Percentiles rank a stretch among this genome's conserved stretches.
phyloP scores from a whole-genome alignment of 495 filamentous ascomycete species.

The Cladorrhinum samala region DNA sequence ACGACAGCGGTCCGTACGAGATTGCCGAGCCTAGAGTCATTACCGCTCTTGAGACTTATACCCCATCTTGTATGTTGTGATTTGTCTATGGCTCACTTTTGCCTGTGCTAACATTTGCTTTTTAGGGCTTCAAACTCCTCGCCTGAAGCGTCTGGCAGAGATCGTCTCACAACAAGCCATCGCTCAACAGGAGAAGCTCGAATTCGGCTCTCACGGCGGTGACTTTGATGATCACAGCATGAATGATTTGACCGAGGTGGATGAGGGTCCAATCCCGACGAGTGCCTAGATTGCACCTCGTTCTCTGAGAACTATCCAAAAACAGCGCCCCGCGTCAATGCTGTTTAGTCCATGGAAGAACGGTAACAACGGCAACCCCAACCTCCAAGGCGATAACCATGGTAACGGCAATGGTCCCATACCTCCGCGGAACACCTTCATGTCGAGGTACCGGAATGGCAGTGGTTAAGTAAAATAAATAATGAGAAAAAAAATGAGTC shows the following conservation, averaged over 20 bases:
- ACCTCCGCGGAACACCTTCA: neutral
- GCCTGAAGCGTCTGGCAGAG: conserved; percentile 89
- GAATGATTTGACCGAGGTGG: conserved; percentile 37
- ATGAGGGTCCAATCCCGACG: conserved; percentile 31
- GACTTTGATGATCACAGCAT: conserved; percentile 34
- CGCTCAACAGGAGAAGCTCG: conserved; percentile 82
- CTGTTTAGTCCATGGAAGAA: conserved; percentile 17
- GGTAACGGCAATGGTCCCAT: neutral
- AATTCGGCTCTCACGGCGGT: conserved; percentile 36
- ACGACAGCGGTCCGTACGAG: conserved; percentile 98
- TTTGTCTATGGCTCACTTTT: neutral
- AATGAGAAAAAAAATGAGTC: neutral
- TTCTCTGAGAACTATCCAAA: neutral
- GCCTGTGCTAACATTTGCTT: conserved; percentile 7
- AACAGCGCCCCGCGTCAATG: conserved; percentile 13
- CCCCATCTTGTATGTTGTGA: conserved; percentile 72
- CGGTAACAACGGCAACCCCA: neutral
- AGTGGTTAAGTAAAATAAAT: neutral
- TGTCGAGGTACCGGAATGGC: conserved; percentile 7
- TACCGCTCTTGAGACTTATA: conserved; percentile 95
- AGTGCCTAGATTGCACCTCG: conserved; percentile 27
- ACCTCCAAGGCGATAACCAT: neutral
- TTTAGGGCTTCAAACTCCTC: conserved; percentile 87
- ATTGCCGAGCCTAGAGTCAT: conserved; percentile 96
- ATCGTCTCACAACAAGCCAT: conserved; percentile 96